These are phyloP conservation scores for Colletotrichum shisoi DNA, from an alignment of 2,329 filamentous ascomycete genomes.

Conservation along the genomic window DNA sequence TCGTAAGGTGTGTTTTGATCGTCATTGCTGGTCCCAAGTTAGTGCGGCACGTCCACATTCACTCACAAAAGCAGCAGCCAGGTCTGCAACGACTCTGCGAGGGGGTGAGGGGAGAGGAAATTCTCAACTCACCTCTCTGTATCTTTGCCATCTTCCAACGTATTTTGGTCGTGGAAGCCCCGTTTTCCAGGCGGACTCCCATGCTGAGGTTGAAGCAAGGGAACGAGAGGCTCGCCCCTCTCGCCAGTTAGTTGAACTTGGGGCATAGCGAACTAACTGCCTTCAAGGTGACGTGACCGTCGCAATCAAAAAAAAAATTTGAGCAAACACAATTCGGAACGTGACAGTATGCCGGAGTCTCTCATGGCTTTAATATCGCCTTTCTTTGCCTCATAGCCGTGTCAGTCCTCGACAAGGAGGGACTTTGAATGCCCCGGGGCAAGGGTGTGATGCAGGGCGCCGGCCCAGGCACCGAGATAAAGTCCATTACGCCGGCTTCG, in stretches of 20 bases:
- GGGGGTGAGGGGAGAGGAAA: neutral
- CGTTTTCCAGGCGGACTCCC: neutral
- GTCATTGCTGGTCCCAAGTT: neutral
- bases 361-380: neutral
- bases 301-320: too few species aligned
- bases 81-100: too few species aligned
- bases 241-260: constrained; percentile 1
- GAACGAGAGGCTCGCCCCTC: neutral
- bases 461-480: constrained; percentile 11
- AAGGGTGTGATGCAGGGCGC: neutral
- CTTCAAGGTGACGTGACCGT: too few species aligned
- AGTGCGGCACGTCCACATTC: too few species aligned
- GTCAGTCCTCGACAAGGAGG: neutral
- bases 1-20: neutral
- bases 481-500: neutral
- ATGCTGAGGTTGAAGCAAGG: neutral
- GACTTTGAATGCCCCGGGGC: neutral
- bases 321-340: neutral
- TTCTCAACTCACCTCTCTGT: neutral
- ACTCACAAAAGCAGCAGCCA: too few species aligned
- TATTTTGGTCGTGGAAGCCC: neutral
- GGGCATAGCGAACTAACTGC: neutral
- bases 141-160: neutral
- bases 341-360: neutral
- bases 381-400: too few species aligned